Conservation (phyloP, 2,329 filamentous ascomycete genomes). For the Catunica adiposa region DNA sequence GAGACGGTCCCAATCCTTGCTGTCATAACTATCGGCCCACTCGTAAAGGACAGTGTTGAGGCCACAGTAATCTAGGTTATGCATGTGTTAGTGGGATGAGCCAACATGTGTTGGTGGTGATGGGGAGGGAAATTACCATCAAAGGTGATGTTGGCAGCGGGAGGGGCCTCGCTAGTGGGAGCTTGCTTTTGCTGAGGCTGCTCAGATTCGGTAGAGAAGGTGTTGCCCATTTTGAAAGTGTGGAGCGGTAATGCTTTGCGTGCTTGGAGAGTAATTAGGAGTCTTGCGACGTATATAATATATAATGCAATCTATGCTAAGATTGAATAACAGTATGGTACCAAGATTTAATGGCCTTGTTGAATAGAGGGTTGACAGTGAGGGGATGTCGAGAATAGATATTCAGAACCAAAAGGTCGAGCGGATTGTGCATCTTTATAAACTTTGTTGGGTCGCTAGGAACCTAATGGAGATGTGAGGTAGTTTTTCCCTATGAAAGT, state of each 20-base stretch:
- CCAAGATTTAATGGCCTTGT: no score
- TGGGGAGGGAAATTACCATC: not conserved
- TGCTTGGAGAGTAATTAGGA: not conserved
- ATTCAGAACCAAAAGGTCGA: no score
- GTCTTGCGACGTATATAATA: not conserved
- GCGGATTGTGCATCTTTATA: not conserved
- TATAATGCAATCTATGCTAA: not conserved
- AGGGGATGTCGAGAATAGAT: no score
- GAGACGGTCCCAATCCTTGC: constrained; percentile 47
- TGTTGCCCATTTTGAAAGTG: constrained; percentile 1
- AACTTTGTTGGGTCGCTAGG: not conserved
- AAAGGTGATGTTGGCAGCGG: not conserved
- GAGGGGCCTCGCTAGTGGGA: not conserved
- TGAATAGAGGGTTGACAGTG: no score
- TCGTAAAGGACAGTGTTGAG: constrained; percentile 24
- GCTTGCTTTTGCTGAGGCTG: not conserved
- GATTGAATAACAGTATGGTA: no score
- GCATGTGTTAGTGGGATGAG: not conserved
- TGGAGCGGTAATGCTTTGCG: not conserved
- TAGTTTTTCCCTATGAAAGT: not conserved
- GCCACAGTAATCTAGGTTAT: constrained; percentile 18
- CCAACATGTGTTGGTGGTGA: not conserved
- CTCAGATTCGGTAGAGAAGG: not conserved
- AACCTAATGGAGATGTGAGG: not conserved
- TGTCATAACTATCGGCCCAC: constrained; percentile 52